These are phyloP conservation scores for Acanthamoeba sp. DNA, from an alignment of 208 protist species.

Conservation along the genomic window DNA sequence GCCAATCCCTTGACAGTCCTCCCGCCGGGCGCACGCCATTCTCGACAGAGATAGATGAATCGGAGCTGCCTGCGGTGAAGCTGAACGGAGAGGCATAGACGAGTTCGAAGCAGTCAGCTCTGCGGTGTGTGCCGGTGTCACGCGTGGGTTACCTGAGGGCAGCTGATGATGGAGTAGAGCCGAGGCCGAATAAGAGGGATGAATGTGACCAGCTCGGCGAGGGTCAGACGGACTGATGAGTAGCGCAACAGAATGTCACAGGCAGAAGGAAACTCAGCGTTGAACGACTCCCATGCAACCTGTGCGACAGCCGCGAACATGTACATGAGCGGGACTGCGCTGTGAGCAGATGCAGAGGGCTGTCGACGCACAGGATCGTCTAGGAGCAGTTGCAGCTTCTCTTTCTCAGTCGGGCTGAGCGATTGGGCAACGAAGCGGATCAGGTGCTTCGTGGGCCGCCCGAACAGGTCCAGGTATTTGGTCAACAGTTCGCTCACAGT, in stretches of 20 bases:
- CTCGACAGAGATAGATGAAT: constrained; percentile 54
- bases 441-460: constrained; percentile 43
- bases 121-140: neutral
- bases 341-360: neutral
- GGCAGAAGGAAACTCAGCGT: constrained; percentile 4
- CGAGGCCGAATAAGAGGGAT: constrained; percentile 36
- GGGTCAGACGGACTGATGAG: constrained; percentile 21
- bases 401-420: neutral
- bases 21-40: constrained; percentile 41
- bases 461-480: constrained; percentile 67
- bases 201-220: constrained; percentile 63
- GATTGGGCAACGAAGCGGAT: constrained; percentile 39
- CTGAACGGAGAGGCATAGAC: neutral
- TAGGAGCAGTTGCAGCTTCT: neutral
- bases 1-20: constrained; percentile 45
- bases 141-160: neutral
- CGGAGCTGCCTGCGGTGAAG: neutral
- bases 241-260: constrained; percentile 68
- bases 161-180: constrained; percentile 55
- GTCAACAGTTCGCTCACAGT: constrained; percentile 29
- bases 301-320: neutral
- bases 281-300: constrained; percentile 48
- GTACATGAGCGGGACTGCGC: neutral
- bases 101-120: neutral
- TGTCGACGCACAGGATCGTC: neutral